Percentiles rank a stretch among this genome's conserved stretches.
Conservation (phyloP, 2,329 filamentous ascomycete species). For the Calonectria montana region DNA sequence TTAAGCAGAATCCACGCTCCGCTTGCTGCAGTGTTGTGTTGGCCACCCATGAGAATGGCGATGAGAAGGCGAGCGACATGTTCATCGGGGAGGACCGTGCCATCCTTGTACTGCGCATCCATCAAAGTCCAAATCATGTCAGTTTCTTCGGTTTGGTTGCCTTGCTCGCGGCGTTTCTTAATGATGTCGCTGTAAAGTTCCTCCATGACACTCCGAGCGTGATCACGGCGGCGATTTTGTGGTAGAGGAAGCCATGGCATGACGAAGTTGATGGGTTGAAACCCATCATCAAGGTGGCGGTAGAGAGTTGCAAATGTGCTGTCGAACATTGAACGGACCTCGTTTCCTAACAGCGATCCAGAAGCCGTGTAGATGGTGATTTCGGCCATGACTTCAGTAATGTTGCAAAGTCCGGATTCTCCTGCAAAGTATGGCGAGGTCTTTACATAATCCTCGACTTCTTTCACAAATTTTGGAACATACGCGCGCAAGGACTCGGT, state of each 20-base stretch:
- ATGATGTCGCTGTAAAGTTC: constrained; percentile 86
- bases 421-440: constrained; percentile 73
- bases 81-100: constrained; percentile 77
- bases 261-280: constrained; percentile 89
- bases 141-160: constrained; percentile 61
- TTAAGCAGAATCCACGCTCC: constrained; percentile 86
- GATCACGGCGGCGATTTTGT: constrained; percentile 83
- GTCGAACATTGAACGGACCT: constrained; percentile 84
- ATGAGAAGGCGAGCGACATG: constrained; percentile 95
- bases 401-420: constrained; percentile 74
- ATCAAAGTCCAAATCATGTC: constrained; percentile 94
- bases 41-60: constrained; percentile 88
- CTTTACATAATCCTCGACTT: constrained; percentile 79
- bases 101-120: constrained; percentile 86
- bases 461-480: constrained; percentile 80
- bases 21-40: constrained; percentile 87
- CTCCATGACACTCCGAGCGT: constrained; percentile 82
- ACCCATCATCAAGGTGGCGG: constrained; percentile 90
- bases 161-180: constrained; percentile 69
- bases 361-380: constrained; percentile 94
- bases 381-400: constrained; percentile 81
- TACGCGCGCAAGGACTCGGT: constrained; percentile 78
- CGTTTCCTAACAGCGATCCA: constrained; percentile 83
- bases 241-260: constrained; percentile 87
- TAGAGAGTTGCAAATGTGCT: constrained; percentile 83